Percentiles rank a stretch among this genome's conserved stretches.
Conservation (phyloP, 2,329 filamentous ascomycete genomes). For the Xylariaceae sp. region DNA sequence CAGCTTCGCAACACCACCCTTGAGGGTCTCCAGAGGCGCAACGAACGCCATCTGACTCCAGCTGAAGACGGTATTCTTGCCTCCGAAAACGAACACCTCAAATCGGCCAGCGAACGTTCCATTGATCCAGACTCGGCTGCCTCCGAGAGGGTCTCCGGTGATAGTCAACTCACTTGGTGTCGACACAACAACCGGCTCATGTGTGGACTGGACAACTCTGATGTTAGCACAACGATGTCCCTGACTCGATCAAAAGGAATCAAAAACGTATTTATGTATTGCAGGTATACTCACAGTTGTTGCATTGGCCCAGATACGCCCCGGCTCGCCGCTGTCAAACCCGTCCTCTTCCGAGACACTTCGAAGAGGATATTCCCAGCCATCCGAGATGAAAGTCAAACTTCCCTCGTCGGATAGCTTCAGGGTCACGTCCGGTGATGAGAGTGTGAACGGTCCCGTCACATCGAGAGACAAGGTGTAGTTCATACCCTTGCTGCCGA, state of each 20-base stretch:
- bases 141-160: slow-evolving; percentile 40
- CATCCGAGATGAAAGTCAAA: slow-evolving; percentile 41
- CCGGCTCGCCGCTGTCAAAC: slow-evolving; percentile 42
- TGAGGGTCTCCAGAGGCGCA: slow-evolving; percentile 38
- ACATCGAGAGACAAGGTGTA: slow-evolving; percentile 38
- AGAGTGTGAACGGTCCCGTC: slow-evolving; percentile 41
- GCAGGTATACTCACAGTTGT: slow-evolving; percentile 26
- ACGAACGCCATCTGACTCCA: slow-evolving; percentile 56
- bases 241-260: not conserved
- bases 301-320: slow-evolving; percentile 48
- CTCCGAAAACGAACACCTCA: slow-evolving; percentile 51
- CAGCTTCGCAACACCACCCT: slow-evolving; percentile 16
- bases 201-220: slow-evolving; percentile 34
- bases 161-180: slow-evolving; percentile 36
- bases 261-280: not conserved
- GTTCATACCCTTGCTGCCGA: slow-evolving; percentile 42
- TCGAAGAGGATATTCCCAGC: slow-evolving; percentile 45
- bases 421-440: slow-evolving; percentile 40
- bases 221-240: not conserved
- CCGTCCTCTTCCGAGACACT: slow-evolving; percentile 39
- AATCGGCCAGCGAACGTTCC: slow-evolving; percentile 44
- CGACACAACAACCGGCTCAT: slow-evolving; percentile 36
- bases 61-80: slow-evolving; percentile 45
- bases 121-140: slow-evolving; percentile 46
- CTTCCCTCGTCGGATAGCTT: slow-evolving; percentile 32